A percentile compares a stretch with the other conserved stretches of the same genome.
Evolutionary conservation across 768 basidiomycete species (phyloP).

Genomic region (Hygrocybe coccinea): DNA sequence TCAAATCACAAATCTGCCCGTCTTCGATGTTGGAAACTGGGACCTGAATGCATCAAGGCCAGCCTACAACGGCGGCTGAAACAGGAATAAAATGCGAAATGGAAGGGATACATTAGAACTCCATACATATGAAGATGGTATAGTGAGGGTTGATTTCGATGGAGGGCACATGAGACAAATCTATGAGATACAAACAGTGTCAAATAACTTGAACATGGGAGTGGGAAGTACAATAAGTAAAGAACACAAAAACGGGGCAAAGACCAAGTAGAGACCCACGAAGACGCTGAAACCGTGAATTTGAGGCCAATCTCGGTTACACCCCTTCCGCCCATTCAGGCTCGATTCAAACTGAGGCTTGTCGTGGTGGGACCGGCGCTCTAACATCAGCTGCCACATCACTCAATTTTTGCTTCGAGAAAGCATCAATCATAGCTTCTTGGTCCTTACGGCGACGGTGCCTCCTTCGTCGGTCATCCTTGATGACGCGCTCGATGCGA

Average conservation of each 20-base stretch:
- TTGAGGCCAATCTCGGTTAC: too few species aligned
- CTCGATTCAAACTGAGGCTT: neutral
- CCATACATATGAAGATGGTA: too few species aligned
- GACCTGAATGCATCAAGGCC: too few species aligned
- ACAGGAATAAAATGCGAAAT: too few species aligned
- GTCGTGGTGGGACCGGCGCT: neutral
- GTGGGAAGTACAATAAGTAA: neutral
- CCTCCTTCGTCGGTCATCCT: constrained; percentile 75
- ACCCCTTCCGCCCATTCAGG: too few species aligned
- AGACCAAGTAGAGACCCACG: neutral
- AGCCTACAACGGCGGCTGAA: too few species aligned
- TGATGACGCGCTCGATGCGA: constrained; percentile 75
- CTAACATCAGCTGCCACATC: neutral
- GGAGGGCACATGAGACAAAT: neutral
- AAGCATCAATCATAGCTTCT: constrained; percentile 76
- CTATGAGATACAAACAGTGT: neutral
- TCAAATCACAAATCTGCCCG: too few species aligned
- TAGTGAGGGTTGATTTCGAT: too few species aligned
- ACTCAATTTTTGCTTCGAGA: constrained; percentile 52
- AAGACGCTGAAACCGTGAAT: too few species aligned
- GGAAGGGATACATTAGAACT: too few species aligned
- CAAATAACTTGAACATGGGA: neutral
- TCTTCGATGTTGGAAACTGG: too few species aligned
- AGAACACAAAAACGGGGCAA: neutral
- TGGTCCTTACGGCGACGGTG: constrained; percentile 82